Evolutionary conservation across 2,329 filamentous ascomycete genomes (phyloP).

Genomic region (Pyrenophora graminea): DNA sequence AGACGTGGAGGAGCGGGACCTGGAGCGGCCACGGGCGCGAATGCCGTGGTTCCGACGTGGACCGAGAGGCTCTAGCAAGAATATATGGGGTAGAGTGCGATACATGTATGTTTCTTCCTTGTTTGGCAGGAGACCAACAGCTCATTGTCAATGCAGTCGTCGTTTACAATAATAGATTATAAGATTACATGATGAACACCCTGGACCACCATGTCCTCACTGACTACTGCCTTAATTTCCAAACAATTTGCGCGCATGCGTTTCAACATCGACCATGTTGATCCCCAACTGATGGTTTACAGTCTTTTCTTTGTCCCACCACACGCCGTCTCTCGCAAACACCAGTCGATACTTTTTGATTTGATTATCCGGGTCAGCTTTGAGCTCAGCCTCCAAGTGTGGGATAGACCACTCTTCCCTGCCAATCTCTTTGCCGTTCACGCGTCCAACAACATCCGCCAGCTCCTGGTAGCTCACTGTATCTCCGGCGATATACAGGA

Average conservation of each 20-base stretch:
- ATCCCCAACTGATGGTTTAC: conserved; percentile 59
- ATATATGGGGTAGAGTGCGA: not conserved
- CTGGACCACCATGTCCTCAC: not conserved
- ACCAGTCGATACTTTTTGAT: conserved; percentile 65
- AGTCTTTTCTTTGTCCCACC: conserved; percentile 60
- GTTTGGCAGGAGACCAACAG: not conserved
- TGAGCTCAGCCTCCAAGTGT: conserved; percentile 53
- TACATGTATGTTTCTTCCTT: not conserved
- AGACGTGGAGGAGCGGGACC: conserved; percentile 11
- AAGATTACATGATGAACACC: not conserved
- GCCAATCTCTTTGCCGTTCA: conserved; percentile 50
- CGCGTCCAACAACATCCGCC: conserved; percentile 57
- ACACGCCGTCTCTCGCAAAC: conserved; percentile 64
- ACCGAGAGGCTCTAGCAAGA: conserved; percentile 7
- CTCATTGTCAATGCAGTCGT: conserved; percentile 20
- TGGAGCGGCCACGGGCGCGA: conserved; percentile 28
- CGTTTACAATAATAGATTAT: not conserved
- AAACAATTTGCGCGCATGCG: conserved; percentile 36
- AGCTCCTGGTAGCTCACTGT: conserved; percentile 62
- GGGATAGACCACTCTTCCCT: conserved; percentile 57
- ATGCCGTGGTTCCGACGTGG: conserved; percentile 19
- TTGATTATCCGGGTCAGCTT: conserved; percentile 52
- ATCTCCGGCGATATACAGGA: conserved; percentile 65
- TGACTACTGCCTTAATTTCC: not conserved
- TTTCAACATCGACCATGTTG: conserved; percentile 49